Evolutionary conservation across 164 flowering plant species (phyloP), one percentile per base, ranked within the genome.

Genomic region (Dillenia turbinata): DNA sequence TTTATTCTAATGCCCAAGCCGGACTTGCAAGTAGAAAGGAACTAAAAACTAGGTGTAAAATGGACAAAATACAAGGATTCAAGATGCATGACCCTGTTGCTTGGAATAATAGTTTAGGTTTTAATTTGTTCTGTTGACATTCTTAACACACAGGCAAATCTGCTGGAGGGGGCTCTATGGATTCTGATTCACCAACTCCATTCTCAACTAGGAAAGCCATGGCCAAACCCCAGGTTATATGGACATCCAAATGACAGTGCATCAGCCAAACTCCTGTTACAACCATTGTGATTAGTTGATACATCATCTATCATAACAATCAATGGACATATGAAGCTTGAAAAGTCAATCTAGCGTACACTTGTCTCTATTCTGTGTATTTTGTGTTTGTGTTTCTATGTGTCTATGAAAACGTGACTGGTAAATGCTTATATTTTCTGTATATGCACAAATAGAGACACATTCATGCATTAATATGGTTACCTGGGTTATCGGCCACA

Each of bases 401-500:
- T 24, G 26, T 24, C 3, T 24, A 24, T 24, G 26, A 1, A 24
- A 24, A 1, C 3, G 26, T 24, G 26, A 24, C 26, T 24, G 26
- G 26, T 24, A 24, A 24, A 24, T 24, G 26, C 26, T 24, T 24
- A 24, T 24, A 24, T 24, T 24, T 24, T 24, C 26, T 24, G 26
- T 24, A 24, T 24, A 24, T 24, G 26, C 26, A 24, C 26, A 24
- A 1, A 24, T 24, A 24, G 26, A 24, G 26, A 24, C 26, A 24
- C 26, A 24, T 24, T 24, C 26, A 24, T 24, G 26, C 26, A 24
- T 1, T 24, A 24, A 24, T 24, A 24, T 24, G 26, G 26, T 68
- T 73, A 87, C 94, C 98, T 69, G 98, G 98, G 69, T 89, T 92
- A 68, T 92, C 90, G 12, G 98, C 98, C 16, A 70, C 71, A 54